Percentiles rank a stretch among this genome's conserved stretches.
phyloP scores from a whole-genome alignment of 495 filamentous ascomycete genomes.

The Penicillium steckii region DNA sequence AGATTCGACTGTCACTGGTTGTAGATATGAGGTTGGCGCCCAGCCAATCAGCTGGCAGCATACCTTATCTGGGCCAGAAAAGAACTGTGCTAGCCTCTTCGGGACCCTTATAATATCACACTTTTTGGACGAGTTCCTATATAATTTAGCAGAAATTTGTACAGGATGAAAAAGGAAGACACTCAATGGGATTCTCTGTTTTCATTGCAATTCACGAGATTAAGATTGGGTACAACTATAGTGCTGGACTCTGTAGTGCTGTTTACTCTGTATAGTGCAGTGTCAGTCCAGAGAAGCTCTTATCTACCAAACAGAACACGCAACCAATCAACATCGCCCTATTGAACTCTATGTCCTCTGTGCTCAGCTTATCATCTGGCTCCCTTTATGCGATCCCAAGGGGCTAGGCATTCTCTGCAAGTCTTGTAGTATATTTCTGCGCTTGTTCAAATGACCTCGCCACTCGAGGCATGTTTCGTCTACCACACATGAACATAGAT shows the following conservation, averaged over 20 bases:
- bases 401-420: neutral
- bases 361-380: neutral
- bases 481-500: no score
- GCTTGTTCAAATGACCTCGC: no score
- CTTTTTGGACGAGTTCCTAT: no score
- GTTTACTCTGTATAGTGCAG: neutral
- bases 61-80: conserved; percentile 18
- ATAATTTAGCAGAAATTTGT: no score
- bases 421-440: neutral
- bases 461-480: no score
- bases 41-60: conserved; percentile 24
- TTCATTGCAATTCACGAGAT: no score
- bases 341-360: neutral
- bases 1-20: conserved; percentile 21
- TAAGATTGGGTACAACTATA: no score
- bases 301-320: conserved; percentile 9
- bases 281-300: neutral
- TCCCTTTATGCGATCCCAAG: neutral
- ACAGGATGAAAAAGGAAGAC: no score
- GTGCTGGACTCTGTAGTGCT: no score
- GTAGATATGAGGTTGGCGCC: conserved; percentile 26
- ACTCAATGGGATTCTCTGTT: no score
- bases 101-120: neutral
- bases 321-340: conserved; percentile 10
- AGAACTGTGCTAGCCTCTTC: neutral